phyloP scores from a whole-genome alignment of 208 protist species.

The Plasmodiophora brassicae region DNA sequence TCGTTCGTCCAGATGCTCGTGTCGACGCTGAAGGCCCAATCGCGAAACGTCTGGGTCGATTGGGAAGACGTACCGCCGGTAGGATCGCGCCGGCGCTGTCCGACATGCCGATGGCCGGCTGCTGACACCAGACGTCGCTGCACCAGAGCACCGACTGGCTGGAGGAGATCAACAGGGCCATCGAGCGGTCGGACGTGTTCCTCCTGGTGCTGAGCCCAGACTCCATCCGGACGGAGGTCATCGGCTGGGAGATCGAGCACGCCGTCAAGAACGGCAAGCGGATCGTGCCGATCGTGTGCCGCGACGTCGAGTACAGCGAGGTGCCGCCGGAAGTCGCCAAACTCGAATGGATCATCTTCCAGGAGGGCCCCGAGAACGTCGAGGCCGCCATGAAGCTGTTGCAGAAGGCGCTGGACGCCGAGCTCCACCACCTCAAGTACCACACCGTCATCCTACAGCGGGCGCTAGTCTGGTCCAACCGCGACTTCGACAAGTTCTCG shows the following conservation, averaged over 20 bases:
- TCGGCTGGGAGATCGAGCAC: constrained; percentile 31
- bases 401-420: neutral
- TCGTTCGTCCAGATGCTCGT: constrained; percentile 28
- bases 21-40: constrained; percentile 3
- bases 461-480: constrained; percentile 1
- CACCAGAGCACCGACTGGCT: constrained; percentile 20
- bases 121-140: too few species aligned
- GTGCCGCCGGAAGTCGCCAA: neutral
- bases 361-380: constrained; percentile 14
- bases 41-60: neutral
- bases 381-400: constrained; percentile 19
- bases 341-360: constrained; percentile 36
- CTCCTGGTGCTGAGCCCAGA: constrained; percentile 31
- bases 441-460: neutral
- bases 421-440: constrained; percentile 21
- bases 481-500: constrained; percentile 31
- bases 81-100: neutral
- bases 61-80: constrained; percentile 17
- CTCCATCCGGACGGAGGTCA: neutral
- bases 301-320: neutral
- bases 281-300: constrained; percentile 21
- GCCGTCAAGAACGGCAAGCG: constrained; percentile 34
- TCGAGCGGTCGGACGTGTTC: constrained; percentile 29
- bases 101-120: too few species aligned
- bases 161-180: neutral